Evolutionary conservation across 768 basidiomycete species (phyloP), one percentile per base, ranked within the genome.

Genomic region (Boletus sp.): DNA sequence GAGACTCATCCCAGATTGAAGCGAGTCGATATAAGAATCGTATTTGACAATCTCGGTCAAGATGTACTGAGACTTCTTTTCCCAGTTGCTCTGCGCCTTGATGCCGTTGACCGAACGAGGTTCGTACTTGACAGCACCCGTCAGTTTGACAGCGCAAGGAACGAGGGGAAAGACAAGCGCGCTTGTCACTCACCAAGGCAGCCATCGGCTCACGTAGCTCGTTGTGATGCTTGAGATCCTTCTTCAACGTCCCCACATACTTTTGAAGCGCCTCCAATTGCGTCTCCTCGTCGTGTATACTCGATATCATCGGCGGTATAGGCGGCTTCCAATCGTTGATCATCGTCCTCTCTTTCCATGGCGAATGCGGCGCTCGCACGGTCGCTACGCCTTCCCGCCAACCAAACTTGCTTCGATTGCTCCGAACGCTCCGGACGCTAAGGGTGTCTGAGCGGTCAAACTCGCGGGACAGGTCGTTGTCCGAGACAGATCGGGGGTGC

Each of bases 321-420:
- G 97, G 95, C 7, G 91, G 79, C 66, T 93, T 95, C 97, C 97
- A 99, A 47, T 99, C 97, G 63, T 86, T 90, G 67, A 99, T 82
- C 68, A 79, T 80, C 8, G 82, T 82, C 63, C 87, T 79, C 60
- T 98, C 93, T 17, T 76, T 72, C 79, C 85, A 87, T 0, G 89
- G 86, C n/a, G 89, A 88, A 65, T 80, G 78, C 7, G 79, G 73
- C 21, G 77, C 80, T 8, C 90, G 79, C 52, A 88, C 75, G 11
- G 85, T 88, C 34, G 83, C 75, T 14, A 75, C 74, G 5, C 84
- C 84, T 19, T 91, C 87, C 59, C 80, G 80, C 83, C 86, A 85
- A 39, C 80, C 83, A 64, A 88, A 87, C 66, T 80, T 83, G 70
- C 88, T 90, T 48, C 84, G 82, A 33, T 76, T 80, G 66, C 91